These are phyloP conservation scores for Xylaria sp. DNA, from an alignment of 2,329 filamentous ascomycete genomes.

Conservation along the genomic window DNA sequence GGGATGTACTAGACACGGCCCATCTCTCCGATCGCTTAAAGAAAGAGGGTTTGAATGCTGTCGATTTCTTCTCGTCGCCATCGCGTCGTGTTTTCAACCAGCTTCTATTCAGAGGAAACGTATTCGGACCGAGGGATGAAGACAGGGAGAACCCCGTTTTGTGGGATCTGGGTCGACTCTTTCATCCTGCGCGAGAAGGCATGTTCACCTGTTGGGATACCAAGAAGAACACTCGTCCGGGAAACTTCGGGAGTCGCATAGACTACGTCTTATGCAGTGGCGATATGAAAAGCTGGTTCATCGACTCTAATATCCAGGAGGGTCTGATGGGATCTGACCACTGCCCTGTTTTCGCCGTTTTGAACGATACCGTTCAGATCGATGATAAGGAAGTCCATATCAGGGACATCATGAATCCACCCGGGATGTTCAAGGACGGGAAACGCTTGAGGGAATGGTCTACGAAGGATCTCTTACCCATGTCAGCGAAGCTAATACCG, in stretches of 20 bases:
- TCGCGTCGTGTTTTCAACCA: conserved; percentile 79
- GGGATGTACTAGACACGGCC: conserved; percentile 68
- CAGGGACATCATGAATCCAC: conserved; percentile 71
- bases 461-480: conserved; percentile 59
- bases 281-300: conserved; percentile 74
- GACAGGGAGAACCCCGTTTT: conserved; percentile 66
- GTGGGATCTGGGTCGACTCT: conserved; percentile 77
- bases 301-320: conserved; percentile 80
- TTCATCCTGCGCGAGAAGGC: conserved; percentile 70
- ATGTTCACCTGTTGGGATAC: conserved; percentile 99
- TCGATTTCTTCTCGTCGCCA: conserved; percentile 68
- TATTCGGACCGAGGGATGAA: conserved; percentile 61
- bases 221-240: conserved; percentile 89
- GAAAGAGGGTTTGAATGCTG: conserved; percentile 61
- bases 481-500: conserved; percentile 77
- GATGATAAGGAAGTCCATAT: conserved; percentile 49
- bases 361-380: conserved; percentile 58
- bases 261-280: conserved; percentile 87
- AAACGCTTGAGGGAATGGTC: conserved; percentile 61
- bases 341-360: conserved; percentile 79
- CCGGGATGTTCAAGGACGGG: conserved; percentile 64
- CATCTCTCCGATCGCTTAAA: conserved; percentile 65
- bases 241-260: conserved; percentile 87
- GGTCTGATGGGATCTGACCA: conserved; percentile 93
- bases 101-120: conserved; percentile 67